Conservation (phyloP, 2,329 filamentous ascomycete genomes). For the Alternaria alternata region DNA sequence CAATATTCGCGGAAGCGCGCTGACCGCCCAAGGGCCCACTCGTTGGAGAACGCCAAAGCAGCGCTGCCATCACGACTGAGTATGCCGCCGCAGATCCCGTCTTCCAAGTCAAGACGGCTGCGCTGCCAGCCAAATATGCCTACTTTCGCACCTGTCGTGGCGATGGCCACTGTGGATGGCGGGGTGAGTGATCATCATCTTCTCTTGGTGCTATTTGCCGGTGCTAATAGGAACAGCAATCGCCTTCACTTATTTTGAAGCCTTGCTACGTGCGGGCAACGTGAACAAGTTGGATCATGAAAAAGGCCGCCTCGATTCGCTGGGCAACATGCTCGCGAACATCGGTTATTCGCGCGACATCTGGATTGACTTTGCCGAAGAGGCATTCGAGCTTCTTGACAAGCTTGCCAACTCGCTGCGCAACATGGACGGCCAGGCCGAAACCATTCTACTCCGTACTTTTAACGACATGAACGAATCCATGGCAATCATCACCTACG, state of each 20-base stretch:
- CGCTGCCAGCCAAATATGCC: constrained; percentile 82
- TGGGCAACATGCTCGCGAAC: constrained; percentile 74
- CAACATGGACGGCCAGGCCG: constrained; percentile 59
- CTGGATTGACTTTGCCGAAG: constrained; percentile 84
- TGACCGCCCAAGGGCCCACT: constrained; percentile 73
- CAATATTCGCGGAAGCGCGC: constrained; percentile 18
- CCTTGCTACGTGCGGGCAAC: constrained; percentile 74
- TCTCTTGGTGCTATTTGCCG: constrained; percentile 8
- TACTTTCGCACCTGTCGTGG: constrained; percentile 88
- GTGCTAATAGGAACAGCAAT: constrained; percentile 69
- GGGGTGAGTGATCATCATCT: constrained; percentile 70
- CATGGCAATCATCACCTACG: constrained; percentile 84
- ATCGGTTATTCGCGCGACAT: constrained; percentile 74
- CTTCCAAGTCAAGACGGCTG: constrained; percentile 86
- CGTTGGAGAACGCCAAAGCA: constrained; percentile 80
- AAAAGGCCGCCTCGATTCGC: constrained; percentile 72
- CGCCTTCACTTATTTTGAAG: constrained; percentile 92
- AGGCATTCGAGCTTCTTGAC: constrained; percentile 72
- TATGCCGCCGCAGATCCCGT: constrained; percentile 88
- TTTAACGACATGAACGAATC: constrained; percentile 79
- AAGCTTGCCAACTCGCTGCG: constrained; percentile 68
- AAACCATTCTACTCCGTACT: constrained; percentile 64
- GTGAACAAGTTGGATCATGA: constrained; percentile 73
- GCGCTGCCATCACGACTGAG: constrained; percentile 78
- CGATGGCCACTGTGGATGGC: constrained; percentile 96